phyloP scores from a whole-genome alignment of 2,329 filamentous ascomycete genomes.

The Neopestalotiopsis sp. region DNA sequence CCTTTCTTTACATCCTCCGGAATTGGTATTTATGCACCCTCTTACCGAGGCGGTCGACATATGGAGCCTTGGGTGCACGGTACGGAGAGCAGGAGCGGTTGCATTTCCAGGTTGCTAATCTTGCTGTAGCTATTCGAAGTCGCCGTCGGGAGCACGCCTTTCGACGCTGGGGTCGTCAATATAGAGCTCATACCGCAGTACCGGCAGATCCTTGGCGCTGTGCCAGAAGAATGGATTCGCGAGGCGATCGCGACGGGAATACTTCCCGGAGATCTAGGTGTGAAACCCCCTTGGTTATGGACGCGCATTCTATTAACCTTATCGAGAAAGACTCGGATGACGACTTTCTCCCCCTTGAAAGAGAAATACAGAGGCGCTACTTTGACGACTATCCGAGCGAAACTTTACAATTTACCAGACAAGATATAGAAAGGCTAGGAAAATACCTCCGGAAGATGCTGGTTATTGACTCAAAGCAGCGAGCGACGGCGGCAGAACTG shows the following conservation, averaged over 20 bases:
- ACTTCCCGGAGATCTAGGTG: not conserved
- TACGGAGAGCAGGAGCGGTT: not conserved
- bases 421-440: not conserved
- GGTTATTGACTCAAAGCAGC: not conserved
- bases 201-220: not conserved
- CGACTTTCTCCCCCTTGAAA: not conserved
- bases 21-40: not conserved
- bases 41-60: not conserved
- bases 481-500: not conserved
- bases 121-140: not conserved
- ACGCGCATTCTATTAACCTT: not conserved
- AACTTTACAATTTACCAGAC: not conserved
- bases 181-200: not conserved
- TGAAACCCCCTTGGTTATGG: not conserved
- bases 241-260: not conserved
- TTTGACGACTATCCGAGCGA: not conserved
- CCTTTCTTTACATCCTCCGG: not conserved
- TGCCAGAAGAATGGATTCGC: not conserved
- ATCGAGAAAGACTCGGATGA: not conserved
- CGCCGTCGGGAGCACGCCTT: not conserved
- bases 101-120: not conserved
- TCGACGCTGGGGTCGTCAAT: not conserved
- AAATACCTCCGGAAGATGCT: not conserved
- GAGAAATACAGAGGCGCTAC: not conserved
- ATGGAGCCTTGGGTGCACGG: not conserved